Base-by-base conservation (phyloP, 179 eudicot genomes). In the Beta corolliflora region DNA sequence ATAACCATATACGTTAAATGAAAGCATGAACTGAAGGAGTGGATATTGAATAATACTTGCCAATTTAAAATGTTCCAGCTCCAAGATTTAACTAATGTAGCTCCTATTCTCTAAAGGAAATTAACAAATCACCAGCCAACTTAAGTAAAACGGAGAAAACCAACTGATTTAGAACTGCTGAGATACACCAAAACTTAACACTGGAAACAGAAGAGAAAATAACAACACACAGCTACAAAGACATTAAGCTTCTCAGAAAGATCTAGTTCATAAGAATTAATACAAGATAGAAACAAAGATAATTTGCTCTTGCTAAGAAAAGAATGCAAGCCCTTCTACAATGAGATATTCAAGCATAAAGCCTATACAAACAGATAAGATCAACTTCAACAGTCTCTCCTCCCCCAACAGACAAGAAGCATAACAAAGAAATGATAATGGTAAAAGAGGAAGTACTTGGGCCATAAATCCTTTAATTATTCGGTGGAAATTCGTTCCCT, bases 391-490 rank as follows among this genome's bases (percentile, higher is more conserved):
- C 78, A 80, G n/a, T 31, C 14, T 54, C 45, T 52, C 56, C 69
- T 55, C 52, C 56, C 59, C 54, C 67, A 52, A 46, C 59, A 59
- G 41, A 29, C 66, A 76, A 29, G 76, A 72, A 53, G 75, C 61
- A 77, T 16, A 60, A 48, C 41, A 46, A 56, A 60, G 77, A 36
- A 55, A 80, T 45, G 63, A 66, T 58, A 12, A 18, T 56, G 29
- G 71, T 12, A 71, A 60, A 52, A 29, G 18, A 4, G 48, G 63
- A 63, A 88, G 77, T 93, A 93, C 97, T 81, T 95, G 98, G 36
- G 97, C 98, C 98, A 95, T 95, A 85, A 95, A 95, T 79, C 97
- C 97, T 85, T 81, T 90, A 52, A 95, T 95, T 83, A 95, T 88
- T 44, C 99, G 99, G 81, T 93, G 99, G 83, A 95, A 92, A 72